Conservation (phyloP, 2,329 filamentous ascomycete genomes). For the Lachnellula occidentalis region DNA sequence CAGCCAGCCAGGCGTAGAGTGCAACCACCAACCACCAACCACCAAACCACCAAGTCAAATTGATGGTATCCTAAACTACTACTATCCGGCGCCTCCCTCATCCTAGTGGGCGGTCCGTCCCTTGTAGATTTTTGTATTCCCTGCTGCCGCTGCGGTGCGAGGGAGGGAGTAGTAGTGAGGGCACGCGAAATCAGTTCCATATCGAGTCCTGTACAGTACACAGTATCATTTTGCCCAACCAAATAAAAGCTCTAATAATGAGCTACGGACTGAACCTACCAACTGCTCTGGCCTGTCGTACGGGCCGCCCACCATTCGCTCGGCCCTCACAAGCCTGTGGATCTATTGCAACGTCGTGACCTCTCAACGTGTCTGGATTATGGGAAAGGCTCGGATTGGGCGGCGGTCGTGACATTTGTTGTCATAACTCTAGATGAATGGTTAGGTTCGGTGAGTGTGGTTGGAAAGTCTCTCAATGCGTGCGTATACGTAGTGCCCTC, state of each 20-base stretch:
- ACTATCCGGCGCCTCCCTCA: not conserved
- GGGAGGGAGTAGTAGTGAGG: not conserved
- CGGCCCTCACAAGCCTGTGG: not conserved
- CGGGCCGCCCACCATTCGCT: not conserved
- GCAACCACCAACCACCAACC: not conserved
- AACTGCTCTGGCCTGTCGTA: not conserved
- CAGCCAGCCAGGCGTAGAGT: not conserved
- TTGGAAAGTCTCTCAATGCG: not conserved
- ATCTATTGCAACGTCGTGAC: conserved; percentile 4
- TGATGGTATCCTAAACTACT: not conserved
- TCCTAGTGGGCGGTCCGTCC: conserved; percentile 1
- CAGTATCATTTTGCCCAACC: too few species aligned
- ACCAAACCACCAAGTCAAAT: not conserved
- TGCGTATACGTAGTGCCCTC: not conserved
- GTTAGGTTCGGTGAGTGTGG: not conserved
- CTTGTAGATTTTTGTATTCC: not conserved
- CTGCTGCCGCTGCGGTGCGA: conserved; percentile 1
- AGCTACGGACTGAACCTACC: not conserved
- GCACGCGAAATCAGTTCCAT: not conserved
- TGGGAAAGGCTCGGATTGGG: not conserved
- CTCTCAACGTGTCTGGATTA: conserved; percentile 1
- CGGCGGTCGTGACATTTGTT: not conserved
- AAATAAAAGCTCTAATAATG: not conserved
- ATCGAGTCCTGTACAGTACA: not conserved
- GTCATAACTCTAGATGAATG: not conserved